Evolutionary conservation across 2,329 filamentous ascomycete genomes (phyloP).

Genomic region (Chrysoporthe deuterocubensis): DNA sequence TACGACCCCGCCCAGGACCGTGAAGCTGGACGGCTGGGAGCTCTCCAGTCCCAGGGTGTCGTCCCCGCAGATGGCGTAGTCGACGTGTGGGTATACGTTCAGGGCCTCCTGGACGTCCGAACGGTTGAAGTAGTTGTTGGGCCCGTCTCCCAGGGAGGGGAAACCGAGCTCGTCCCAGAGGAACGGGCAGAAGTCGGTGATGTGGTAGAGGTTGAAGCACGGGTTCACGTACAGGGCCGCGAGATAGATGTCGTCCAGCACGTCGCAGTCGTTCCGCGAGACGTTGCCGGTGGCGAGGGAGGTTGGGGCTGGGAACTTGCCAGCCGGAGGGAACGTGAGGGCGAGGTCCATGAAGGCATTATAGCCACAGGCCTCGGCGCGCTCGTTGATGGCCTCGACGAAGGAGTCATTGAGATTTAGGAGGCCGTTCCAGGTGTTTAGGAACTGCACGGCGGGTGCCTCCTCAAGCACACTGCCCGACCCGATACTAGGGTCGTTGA

Average conservation of each 20-base stretch:
- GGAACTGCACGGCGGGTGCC: constrained; percentile 56
- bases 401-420: constrained; percentile 64
- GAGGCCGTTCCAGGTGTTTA: constrained; percentile 59
- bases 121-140: constrained; percentile 30
- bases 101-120: constrained; percentile 27
- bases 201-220: constrained; percentile 65
- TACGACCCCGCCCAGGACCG: constrained; percentile 19
- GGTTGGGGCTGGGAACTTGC: constrained; percentile 25
- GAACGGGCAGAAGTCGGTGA: constrained; percentile 56
- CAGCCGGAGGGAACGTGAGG: constrained; percentile 43
- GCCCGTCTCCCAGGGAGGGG: constrained; percentile 25
- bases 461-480: constrained; percentile 47
- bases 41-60: not conserved
- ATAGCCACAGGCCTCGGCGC: constrained; percentile 62
- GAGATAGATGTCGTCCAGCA: constrained; percentile 55
- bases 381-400: constrained; percentile 51
- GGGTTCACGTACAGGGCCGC: constrained; percentile 61
- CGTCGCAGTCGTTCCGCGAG: constrained; percentile 36
- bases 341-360: constrained; percentile 59
- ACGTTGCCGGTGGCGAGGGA: not conserved
- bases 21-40: constrained; percentile 14
- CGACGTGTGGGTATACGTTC: constrained; percentile 16
- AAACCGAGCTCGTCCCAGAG: constrained; percentile 35
- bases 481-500: constrained; percentile 69
- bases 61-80: constrained; percentile 20